A percentile compares a stretch with the other conserved stretches of the same genome.
Conservation (phyloP, 768 basidiomycete species). For the Hemileccinum impolitum region DNA sequence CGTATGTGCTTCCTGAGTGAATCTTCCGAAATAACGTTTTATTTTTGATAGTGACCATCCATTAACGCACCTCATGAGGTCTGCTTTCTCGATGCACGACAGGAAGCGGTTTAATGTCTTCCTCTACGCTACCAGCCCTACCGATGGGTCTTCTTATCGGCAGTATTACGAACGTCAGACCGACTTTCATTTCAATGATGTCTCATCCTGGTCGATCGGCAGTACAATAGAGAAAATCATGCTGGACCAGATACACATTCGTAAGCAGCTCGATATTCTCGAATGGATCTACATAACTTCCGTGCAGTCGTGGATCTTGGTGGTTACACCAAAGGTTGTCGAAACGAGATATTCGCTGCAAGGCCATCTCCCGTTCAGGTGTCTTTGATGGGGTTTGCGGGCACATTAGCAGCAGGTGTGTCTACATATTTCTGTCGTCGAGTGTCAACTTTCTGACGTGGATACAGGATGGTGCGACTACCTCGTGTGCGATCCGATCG, state of each 20-base stretch:
- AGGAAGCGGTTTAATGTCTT: slow-evolving; percentile 37
- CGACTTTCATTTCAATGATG: slow-evolving; percentile 39
- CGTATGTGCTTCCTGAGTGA: slow-evolving; percentile 25
- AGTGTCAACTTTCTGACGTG: neutral
- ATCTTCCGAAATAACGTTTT: neutral
- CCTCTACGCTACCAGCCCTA: slow-evolving; percentile 48
- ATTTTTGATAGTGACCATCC: slow-evolving; percentile 42
- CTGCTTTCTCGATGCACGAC: slow-evolving; percentile 45
- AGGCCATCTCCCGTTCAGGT: slow-evolving; percentile 48
- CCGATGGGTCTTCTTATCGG: slow-evolving; percentile 44
- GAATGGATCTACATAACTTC: neutral
- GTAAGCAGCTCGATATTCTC: slow-evolving; percentile 24
- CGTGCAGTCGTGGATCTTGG: slow-evolving; percentile 41
- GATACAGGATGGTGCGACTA: slow-evolving; percentile 46
- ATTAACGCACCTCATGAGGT: slow-evolving; percentile 50
- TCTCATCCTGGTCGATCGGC: slow-evolving; percentile 36
- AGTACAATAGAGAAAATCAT: slow-evolving; percentile 39
- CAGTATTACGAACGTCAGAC: slow-evolving; percentile 39
- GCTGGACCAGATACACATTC: slow-evolving; percentile 44
- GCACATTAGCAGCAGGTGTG: slow-evolving; percentile 40
- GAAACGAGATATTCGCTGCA: slow-evolving; percentile 51
- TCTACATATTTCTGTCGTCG: neutral
- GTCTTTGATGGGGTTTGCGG: slow-evolving; percentile 50
- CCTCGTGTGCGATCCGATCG: slow-evolving; percentile 41
- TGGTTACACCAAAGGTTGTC: slow-evolving; percentile 51